These are phyloP conservation scores for Neurospora crassa DNA, from an alignment of 2,329 filamentous ascomycete species.

Conservation along the genomic window DNA sequence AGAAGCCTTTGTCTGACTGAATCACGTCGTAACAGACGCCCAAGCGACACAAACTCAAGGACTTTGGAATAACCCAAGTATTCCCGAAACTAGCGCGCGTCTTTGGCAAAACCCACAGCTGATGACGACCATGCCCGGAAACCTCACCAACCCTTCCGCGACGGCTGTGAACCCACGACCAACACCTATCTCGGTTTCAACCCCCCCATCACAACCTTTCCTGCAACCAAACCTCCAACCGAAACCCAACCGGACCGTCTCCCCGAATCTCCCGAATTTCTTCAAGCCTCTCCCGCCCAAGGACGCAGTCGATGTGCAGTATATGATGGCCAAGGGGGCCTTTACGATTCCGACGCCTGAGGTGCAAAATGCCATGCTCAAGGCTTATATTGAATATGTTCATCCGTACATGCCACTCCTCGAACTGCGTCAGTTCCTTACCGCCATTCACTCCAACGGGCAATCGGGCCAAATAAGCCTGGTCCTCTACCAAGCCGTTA, in stretches of 20 bases:
- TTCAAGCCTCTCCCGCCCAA: conserved; percentile 70
- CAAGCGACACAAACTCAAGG: not conserved
- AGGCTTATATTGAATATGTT: conserved; percentile 79
- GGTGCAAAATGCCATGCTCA: conserved; percentile 72
- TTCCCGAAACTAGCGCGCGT: not conserved
- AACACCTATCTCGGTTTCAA: not conserved
- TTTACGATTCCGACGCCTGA: conserved; percentile 60
- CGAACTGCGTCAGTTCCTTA: conserved; percentile 53
- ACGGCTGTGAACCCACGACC: not conserved
- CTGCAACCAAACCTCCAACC: not conserved
- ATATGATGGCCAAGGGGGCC: conserved; percentile 76
- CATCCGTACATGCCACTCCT: conserved; percentile 90
- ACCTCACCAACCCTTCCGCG: not conserved
- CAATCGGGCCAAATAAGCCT: conserved; percentile 66
- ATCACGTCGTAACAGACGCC: not conserved
- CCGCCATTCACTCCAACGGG: conserved; percentile 58
- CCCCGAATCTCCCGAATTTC: conserved; percentile 51
- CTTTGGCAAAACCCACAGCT: not conserved
- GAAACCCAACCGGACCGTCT: conserved; percentile 28
- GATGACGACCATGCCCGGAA: not conserved
- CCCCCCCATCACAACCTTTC: not conserved
- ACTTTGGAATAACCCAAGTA: not conserved
- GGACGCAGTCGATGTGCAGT: conserved; percentile 71
- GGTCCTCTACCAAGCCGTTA: conserved; percentile 84
- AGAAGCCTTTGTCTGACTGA: not conserved